These are phyloP conservation scores for Oryza officinalis DNA, from an alignment of 176 grass and related monocot species.

Conservation along the genomic window DNA sequence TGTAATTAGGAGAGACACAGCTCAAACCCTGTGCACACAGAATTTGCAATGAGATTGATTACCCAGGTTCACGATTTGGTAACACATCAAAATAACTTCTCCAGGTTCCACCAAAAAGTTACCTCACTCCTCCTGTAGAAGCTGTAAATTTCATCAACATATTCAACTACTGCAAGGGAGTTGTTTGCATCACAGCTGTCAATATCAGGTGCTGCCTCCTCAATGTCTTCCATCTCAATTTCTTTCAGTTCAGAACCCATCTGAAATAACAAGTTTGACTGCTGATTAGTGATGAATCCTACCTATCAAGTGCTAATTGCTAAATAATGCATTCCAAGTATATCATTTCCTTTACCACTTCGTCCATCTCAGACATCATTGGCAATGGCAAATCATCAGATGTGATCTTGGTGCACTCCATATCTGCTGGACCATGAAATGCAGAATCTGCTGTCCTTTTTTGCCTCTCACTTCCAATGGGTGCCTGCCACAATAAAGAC, in stretches of 20 bases:
- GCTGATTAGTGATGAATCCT: background rate
- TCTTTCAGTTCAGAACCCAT: slow-evolving; percentile 60
- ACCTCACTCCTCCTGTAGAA: slow-evolving; percentile 77
- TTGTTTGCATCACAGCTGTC: slow-evolving; percentile 69
- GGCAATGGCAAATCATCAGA: slow-evolving; percentile 39
- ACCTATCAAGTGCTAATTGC: background rate
- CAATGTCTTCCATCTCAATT: slow-evolving; percentile 86
- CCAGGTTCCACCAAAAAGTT: slow-evolving; percentile 3
- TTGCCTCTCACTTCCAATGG: slow-evolving; percentile 65
- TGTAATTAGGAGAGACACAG: slow-evolving; percentile 75
- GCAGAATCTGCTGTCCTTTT: slow-evolving; percentile 46
- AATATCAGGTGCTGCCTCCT: slow-evolving; percentile 67
- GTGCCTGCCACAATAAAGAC: slow-evolving; percentile 31
- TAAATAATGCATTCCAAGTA: background rate
- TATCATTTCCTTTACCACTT: slow-evolving; percentile 45
- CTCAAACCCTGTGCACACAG: slow-evolving; percentile 48
- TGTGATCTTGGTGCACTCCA: slow-evolving; percentile 47
- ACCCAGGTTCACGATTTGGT: no score
- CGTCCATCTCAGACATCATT: slow-evolving; percentile 53
- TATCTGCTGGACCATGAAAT: slow-evolving; percentile 35
- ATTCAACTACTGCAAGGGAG: slow-evolving; percentile 82
- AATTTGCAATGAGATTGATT: slow-evolving; percentile 27
- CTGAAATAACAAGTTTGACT: slow-evolving; percentile 40
- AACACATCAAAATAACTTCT: background rate
- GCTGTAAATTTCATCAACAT: slow-evolving; percentile 77